Evolutionary conservation across 805 yeast genomes (phyloP).

Genomic region (Saccharomycodes ludwigii): DNA sequence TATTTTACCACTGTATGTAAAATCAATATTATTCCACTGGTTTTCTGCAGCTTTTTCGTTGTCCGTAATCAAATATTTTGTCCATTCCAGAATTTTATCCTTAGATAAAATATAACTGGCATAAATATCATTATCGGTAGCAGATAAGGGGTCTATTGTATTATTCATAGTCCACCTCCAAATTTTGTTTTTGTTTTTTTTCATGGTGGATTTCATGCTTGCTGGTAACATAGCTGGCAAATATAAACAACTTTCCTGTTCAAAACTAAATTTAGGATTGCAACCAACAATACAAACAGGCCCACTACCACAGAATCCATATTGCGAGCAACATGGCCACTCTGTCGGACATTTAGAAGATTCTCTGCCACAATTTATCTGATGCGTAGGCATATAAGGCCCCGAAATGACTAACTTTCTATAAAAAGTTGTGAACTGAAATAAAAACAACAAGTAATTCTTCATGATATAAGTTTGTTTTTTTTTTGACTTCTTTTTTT

Average conservation of each 20-base stretch:
- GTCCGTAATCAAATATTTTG: slow-evolving; percentile 16
- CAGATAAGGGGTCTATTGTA: too few species aligned
- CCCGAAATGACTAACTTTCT: too few species aligned
- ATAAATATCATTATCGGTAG: not conserved
- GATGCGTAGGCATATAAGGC: too few species aligned
- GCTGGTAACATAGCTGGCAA: slow-evolving; percentile 52
- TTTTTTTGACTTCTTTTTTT: slow-evolving; percentile 13
- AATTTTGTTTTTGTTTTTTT: slow-evolving; percentile 17
- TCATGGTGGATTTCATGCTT: slow-evolving; percentile 28
- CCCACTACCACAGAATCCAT: slow-evolving; percentile 75
- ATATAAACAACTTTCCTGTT: slow-evolving; percentile 64
- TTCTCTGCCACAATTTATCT: too few species aligned
- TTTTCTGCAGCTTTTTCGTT: slow-evolving; percentile 42
- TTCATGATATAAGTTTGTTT: not conserved
- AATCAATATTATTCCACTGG: slow-evolving; percentile 47
- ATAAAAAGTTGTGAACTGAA: too few species aligned
- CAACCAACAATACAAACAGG: slow-evolving; percentile 75
- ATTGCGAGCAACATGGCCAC: slow-evolving; percentile 80
- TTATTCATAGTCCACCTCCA: slow-evolving; percentile 11
- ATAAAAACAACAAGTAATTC: too few species aligned
- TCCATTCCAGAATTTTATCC: slow-evolving; percentile 8
- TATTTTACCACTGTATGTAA: slow-evolving; percentile 45
- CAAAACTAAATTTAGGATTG: slow-evolving; percentile 61
- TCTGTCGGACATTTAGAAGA: slow-evolving; percentile 56
- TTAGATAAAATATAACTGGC: not conserved